Conservation (phyloP, 2,329 filamentous ascomycete genomes). For the Fusarium sp. region DNA sequence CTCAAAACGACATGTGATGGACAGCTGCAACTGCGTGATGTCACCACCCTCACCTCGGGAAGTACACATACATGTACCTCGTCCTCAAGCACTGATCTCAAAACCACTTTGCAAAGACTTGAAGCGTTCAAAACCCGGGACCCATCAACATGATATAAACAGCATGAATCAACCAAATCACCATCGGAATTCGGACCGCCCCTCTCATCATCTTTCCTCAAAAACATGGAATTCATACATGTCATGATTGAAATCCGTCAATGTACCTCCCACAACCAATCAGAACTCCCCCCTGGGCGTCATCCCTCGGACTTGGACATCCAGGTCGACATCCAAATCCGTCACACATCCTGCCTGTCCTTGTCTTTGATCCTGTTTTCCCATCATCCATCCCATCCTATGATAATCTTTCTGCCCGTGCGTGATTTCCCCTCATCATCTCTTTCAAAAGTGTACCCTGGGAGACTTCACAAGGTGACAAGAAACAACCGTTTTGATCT, state of each 20-base stretch:
- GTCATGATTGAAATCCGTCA: background rate
- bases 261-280: background rate
- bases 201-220: background rate
- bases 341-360: background rate
- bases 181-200: background rate
- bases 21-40: conserved; percentile 20
- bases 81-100: background rate
- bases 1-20: conserved; percentile 3
- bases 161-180: background rate
- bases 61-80: background rate
- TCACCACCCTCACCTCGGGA: conserved; percentile 12
- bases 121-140: background rate
- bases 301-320: background rate
- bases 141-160: background rate
- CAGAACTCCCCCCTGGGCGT: background rate
- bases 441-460: background rate
- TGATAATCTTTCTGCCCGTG: background rate
- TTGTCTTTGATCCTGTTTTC: background rate
- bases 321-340: background rate
- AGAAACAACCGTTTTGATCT: background rate
- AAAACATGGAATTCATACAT: background rate
- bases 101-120: background rate
- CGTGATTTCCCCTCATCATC: background rate
- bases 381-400: background rate
- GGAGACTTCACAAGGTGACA: background rate